Evolutionary conservation across 78 protist genomes (phyloP).

Genomic region (slime mould (Dictyostelium discoideum)): DNA sequence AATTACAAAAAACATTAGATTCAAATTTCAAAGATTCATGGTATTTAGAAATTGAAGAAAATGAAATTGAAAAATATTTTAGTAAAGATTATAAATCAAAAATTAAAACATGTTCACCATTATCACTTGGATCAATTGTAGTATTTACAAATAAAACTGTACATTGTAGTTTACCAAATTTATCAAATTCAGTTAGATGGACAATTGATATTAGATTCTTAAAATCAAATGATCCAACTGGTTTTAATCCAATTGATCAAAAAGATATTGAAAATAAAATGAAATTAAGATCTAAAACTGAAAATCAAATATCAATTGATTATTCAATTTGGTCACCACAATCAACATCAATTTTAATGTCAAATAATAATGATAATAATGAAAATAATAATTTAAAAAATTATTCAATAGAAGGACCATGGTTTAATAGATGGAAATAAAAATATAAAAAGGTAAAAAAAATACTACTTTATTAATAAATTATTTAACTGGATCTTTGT

Average conservation of each 20-base stretch:
- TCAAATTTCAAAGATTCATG: slow-evolving; percentile 25
- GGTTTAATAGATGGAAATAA: slow-evolving; percentile 58
- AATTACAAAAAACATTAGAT: slow-evolving; percentile 3
- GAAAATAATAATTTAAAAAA: not conserved
- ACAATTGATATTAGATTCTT: slow-evolving; percentile 56
- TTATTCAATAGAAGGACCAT: slow-evolving; percentile 67
- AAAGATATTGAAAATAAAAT: slow-evolving; percentile 31
- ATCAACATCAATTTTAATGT: slow-evolving; percentile 32
- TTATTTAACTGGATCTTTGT: no score
- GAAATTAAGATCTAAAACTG: slow-evolving; percentile 6
- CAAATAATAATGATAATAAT: not conserved
- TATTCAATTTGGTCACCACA: slow-evolving; percentile 28
- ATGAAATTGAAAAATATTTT: not conserved
- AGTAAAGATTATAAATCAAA: not conserved
- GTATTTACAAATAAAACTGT: slow-evolving; percentile 4
- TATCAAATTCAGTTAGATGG: slow-evolving; percentile 19
- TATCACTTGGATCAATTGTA: slow-evolving; percentile 39
- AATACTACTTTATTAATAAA: no score
- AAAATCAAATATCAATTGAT: slow-evolving; percentile 32
- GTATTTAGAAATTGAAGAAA: slow-evolving; percentile 38
- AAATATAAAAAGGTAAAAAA: not conserved
- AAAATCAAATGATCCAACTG: slow-evolving; percentile 65
- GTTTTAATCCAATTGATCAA: slow-evolving; percentile 45
- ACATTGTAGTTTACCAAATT: slow-evolving; percentile 53
- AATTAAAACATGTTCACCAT: not conserved